These are phyloP conservation scores for Exophiala aquamarina DNA, from an alignment of 2,329 filamentous ascomycete genomes.

Conservation along the genomic window DNA sequence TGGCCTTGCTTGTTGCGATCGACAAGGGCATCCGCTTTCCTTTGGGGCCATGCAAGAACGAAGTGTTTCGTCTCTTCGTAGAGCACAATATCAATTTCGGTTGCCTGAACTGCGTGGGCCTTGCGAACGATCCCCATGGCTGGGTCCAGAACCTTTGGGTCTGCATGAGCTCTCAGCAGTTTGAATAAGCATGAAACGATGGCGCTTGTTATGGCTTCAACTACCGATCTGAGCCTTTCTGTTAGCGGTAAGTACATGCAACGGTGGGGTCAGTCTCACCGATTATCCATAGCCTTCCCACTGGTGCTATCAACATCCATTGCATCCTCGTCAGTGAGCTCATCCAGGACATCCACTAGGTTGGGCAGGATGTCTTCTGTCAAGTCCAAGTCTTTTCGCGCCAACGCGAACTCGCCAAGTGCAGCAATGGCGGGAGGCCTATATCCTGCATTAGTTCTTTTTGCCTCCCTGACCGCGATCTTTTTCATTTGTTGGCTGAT, in stretches of 20 bases:
- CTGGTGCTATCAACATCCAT: conserved; percentile 67
- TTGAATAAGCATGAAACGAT: conserved; percentile 26
- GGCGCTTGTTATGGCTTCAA: conserved; percentile 17
- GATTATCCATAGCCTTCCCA: conserved; percentile 13
- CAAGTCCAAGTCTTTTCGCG: conserved; percentile 68
- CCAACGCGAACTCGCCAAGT: conserved; percentile 70
- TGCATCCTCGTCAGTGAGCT: conserved; percentile 50
- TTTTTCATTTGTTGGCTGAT: conserved; percentile 69
- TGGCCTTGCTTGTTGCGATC: conserved; percentile 5
- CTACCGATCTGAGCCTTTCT: conserved; percentile 7
- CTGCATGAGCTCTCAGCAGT: conserved; percentile 16
- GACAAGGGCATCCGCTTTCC: conserved; percentile 5
- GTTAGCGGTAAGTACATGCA: conserved; percentile 17
- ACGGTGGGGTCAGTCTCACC: conserved; percentile 15
- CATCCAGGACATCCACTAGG: conserved; percentile 59
- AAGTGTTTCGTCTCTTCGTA: conserved; percentile 24
- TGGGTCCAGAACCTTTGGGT: conserved; percentile 19
- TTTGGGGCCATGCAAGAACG: conserved; percentile 9
- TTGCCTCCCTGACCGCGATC: conserved; percentile 80
- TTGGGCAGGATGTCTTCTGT: conserved; percentile 60
- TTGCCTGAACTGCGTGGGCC: conserved; percentile 12
- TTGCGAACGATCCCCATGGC: conserved; percentile 18
- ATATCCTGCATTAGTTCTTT: conserved; percentile 85
- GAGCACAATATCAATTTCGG: conserved; percentile 15
- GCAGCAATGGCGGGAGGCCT: conserved; percentile 71